phyloP scores from a whole-genome alignment of 75 land plant genomes.

The Picea glauca region DNA sequence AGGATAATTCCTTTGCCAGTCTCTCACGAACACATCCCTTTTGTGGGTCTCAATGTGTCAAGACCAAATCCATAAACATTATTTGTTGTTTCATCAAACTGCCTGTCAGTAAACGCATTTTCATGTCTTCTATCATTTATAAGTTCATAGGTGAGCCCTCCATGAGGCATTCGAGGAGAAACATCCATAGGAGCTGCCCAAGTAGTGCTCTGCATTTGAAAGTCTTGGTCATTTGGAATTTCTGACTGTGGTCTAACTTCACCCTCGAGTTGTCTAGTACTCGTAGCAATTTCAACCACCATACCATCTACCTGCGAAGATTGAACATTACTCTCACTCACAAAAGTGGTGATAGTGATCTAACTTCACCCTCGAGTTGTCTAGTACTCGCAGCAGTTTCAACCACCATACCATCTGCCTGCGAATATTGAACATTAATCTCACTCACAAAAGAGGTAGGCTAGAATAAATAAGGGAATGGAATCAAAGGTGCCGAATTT shows the following conservation, averaged over 20 bases:
- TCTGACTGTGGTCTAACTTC: not conserved
- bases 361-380: no score
- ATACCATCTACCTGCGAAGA: conserved; percentile 21
- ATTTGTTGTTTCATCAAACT: not conserved
- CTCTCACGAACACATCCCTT: not conserved
- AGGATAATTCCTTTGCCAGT: not conserved
- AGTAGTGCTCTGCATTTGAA: not conserved
- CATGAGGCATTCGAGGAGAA: conserved; percentile 18
- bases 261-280: no score
- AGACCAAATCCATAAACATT: not conserved
- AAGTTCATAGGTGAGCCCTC: not conserved
- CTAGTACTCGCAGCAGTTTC: no score
- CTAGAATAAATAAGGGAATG: conserved; percentile 57
- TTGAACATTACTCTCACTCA: conserved; percentile 13
- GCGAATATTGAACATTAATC: conserved; percentile 25
- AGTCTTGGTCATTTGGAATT: not conserved
- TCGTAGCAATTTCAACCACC: not conserved
- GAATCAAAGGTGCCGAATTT: conserved; percentile 24
- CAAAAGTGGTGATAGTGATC: no score
- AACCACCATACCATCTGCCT: conserved; percentile 1
- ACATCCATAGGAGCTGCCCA: conserved; percentile 28
- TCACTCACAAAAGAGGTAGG: conserved; percentile 28
- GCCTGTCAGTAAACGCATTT: not conserved
- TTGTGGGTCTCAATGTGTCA: not conserved
- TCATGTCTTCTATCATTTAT: not conserved